Conservation (phyloP, 1,139 yeast genomes). For the Candida frijolesensis region DNA sequence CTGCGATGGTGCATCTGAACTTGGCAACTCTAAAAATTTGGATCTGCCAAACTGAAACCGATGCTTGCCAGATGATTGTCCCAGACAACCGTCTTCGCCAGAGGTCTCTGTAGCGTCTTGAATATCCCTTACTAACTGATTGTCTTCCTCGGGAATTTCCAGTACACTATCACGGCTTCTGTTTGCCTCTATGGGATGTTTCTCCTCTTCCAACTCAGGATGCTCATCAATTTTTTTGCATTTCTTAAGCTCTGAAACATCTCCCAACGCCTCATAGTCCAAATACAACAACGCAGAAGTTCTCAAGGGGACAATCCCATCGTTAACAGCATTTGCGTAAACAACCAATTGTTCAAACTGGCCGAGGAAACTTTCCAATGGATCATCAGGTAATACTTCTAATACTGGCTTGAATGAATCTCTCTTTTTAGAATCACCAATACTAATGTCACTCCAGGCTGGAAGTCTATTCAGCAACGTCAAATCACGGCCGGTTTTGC, state of each 20-base stretch:
- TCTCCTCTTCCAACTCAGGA: constrained; percentile 16
- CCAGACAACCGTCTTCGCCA: background rate
- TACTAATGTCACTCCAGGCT: constrained; percentile 17
- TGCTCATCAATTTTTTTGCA: constrained; percentile 16
- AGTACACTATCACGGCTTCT: constrained; percentile 12
- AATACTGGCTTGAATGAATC: constrained; percentile 59
- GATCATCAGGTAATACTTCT: constrained; percentile 74
- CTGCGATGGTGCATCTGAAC: constrained; percentile 19
- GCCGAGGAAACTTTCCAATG: constrained; percentile 66
- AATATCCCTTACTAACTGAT: constrained; percentile 5
- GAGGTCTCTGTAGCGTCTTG: background rate
- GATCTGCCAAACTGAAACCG: constrained; percentile 5
- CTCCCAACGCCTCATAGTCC: constrained; percentile 47
- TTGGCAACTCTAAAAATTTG: background rate
- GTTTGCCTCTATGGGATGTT: constrained; percentile 16
- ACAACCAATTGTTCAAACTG: constrained; percentile 68
- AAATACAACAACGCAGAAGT: constrained; percentile 56
- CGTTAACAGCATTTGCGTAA: constrained; percentile 82
- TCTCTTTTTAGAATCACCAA: constrained; percentile 16
- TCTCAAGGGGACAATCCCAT: constrained; percentile 89
- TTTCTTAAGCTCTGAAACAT: constrained; percentile 29
- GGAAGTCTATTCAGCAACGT: constrained; percentile 52
- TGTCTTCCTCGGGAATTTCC: constrained; percentile 16
- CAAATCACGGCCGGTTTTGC: constrained; percentile 89
- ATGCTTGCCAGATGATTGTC: constrained; percentile 4